Percentiles rank a stretch among this genome's conserved stretches.
These are phyloP conservation scores for Tuber indicum DNA, from an alignment of 495 filamentous ascomycete species.

Conservation along the genomic window DNA sequence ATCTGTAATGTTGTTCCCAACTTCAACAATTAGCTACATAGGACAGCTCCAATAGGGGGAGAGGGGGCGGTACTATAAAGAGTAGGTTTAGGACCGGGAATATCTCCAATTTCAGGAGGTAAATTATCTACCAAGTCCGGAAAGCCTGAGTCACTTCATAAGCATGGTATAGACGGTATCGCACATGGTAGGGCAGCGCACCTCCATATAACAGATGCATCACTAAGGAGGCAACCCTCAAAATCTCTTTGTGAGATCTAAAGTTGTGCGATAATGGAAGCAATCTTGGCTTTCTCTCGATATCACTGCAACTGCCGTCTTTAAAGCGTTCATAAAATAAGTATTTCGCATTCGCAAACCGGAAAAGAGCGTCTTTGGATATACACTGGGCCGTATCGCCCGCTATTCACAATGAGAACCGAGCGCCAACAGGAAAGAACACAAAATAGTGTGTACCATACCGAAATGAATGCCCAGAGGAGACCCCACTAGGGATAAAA, in stretches of 20 bases:
- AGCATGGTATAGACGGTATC: not conserved
- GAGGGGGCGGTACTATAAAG: slow-evolving; percentile 40
- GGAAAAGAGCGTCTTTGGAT: slow-evolving; percentile 46
- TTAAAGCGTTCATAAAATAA: slow-evolving; percentile 45
- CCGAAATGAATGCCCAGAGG: slow-evolving; percentile 47
- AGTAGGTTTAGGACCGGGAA: slow-evolving; percentile 44
- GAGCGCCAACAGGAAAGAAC: not conserved
- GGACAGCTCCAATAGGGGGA: not conserved
- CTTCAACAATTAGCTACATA: slow-evolving; percentile 2
- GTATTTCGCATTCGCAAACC: slow-evolving; percentile 46
- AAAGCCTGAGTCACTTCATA: slow-evolving; percentile 37
- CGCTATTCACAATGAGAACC: slow-evolving; percentile 27
- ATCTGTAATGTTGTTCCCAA: not conserved
- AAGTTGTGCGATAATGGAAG: slow-evolving; percentile 46
- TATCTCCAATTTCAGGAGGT: slow-evolving; percentile 44
- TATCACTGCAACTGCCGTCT: slow-evolving; percentile 6
- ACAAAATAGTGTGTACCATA: slow-evolving; percentile 5
- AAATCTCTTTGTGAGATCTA: slow-evolving; percentile 47
- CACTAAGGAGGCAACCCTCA: slow-evolving; percentile 17
- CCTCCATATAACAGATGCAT: slow-evolving; percentile 43
- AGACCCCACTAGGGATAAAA: slow-evolving; percentile 43
- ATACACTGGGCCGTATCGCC: slow-evolving; percentile 49
- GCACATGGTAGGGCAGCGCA: not conserved
- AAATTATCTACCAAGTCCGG: slow-evolving; percentile 46
- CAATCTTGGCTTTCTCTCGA: slow-evolving; percentile 37